A percentile compares a stretch with the other conserved stretches of the same genome.
Conservation (phyloP, 306 rosid species). For the Lathyrus aphaca region DNA sequence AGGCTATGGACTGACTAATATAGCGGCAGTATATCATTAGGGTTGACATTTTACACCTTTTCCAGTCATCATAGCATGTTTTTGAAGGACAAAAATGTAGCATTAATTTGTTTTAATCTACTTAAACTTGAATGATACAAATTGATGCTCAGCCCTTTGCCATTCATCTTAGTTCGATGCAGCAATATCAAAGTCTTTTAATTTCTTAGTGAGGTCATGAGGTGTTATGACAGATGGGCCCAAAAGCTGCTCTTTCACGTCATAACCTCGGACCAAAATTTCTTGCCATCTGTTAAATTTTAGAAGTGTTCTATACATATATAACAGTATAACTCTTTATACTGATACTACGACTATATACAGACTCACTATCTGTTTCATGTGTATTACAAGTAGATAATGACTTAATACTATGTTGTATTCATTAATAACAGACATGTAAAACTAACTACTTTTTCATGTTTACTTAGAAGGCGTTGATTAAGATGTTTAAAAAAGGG, state of each 20-base stretch:
- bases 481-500: constrained; percentile 4
- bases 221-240: neutral
- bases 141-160: neutral
- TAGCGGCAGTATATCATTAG: neutral
- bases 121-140: neutral
- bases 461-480: constrained; percentile 19
- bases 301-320: constrained; percentile 12
- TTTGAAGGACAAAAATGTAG: neutral
- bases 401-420: constrained; percentile 21
- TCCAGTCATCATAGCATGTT: neutral
- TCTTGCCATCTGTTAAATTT: neutral
- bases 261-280: neutral
- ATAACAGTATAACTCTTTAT: constrained; percentile 16
- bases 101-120: neutral
- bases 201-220: neutral
- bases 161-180: neutral
- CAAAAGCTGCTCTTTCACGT: neutral
- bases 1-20: neutral
- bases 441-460: constrained; percentile 18
- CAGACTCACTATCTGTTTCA: neutral
- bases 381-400: neutral
- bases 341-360: constrained; percentile 3
- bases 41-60: neutral
- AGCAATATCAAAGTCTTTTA: neutral
- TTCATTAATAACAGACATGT: constrained; percentile 23